Base-by-base conservation (phyloP, 345 rosid genomes). In the Lumnitzera littorea region DNA sequence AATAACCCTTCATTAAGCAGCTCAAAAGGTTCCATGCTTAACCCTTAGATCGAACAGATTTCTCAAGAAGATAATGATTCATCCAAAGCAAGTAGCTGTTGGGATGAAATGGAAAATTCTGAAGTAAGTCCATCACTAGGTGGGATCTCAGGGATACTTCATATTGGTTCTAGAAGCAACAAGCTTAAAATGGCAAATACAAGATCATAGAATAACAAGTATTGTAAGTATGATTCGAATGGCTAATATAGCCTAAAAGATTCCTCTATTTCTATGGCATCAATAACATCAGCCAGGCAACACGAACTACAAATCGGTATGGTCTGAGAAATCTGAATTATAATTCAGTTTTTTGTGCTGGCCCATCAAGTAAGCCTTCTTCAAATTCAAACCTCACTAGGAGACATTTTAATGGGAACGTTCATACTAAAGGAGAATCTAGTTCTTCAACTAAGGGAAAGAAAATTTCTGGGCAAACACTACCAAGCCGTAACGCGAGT, bases 21-120 rank as follows among this genome's bases (percentile, higher is more conserved):
- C 24, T 64, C 76, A 11, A 74, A 72, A 62, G 78, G 62, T 58
- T 66, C 73, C 55, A 76, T 79, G 17, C 60, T 62, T 67, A 80
- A 69, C 64, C 65, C 78, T 63, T 76, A 63, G 74, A 87, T 78
- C 62, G 81, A 81, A 43, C 62, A 50, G 0, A 43, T 82, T 67
- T 71, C 80, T 68, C 86, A 70, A 55, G 66, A 68, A 31, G 72
- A 75, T 46, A 65, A 69, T 15, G 95, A 79, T 79, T 86, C 92
- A 16, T 82, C 90, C 24, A 95, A 94, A 72, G 82, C 75, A 55
- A 72, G 83, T 62, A 80, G 85, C 60, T 72, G 71, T 48, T 79
- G 67, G 50, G 91, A 82, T 14, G 92, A 80, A 69, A 62, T 62
- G 48, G 87, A 80, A 71, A 67, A 71, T 62, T 53, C 76, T 4